These are phyloP conservation scores for Alopecurus myosuroides DNA, from an alignment of 176 grass and related monocot genomes.

Conservation along the genomic window DNA sequence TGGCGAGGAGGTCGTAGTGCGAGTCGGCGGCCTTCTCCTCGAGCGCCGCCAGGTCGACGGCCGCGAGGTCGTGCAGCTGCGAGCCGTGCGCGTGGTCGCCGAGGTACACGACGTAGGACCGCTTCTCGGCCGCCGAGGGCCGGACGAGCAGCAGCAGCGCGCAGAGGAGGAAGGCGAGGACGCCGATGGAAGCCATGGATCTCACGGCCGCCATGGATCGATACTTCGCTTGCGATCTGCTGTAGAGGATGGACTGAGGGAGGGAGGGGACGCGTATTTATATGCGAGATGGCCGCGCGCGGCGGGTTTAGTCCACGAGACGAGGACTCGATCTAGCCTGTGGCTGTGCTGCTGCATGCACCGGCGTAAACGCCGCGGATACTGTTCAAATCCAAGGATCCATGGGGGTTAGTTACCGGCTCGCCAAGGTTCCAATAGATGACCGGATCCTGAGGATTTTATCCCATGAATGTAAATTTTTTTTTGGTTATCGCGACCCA, in stretches of 20 bases:
- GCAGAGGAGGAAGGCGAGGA: neutral
- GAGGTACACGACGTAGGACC: slow-evolving; percentile 84
- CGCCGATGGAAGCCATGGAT: neutral
- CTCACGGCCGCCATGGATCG: neutral
- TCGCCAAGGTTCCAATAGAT: neutral
- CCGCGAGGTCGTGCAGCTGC: neutral
- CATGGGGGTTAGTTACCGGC: neutral
- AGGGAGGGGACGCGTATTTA: neutral
- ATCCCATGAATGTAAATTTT: too few species aligned
- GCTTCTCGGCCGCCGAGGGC: neutral
- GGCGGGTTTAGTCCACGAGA: neutral
- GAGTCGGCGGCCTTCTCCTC: slow-evolving; percentile 33
- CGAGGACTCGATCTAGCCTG: neutral
- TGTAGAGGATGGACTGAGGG: neutral
- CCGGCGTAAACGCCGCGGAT: neutral
- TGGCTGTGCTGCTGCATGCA: neutral
- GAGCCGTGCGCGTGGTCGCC: slow-evolving; percentile 63
- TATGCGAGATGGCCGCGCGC: neutral
- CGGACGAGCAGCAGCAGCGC: neutral
- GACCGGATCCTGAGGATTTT: neutral
- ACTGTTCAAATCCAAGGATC: neutral
- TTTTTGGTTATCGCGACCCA: too few species aligned
- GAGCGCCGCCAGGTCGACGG: slow-evolving; percentile 12
- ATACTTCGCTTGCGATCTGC: neutral
- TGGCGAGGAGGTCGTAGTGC: slow-evolving; percentile 67